phyloP scores from a whole-genome alignment of 2,329 filamentous ascomycete species.

The Sclerotinia glacialis region DNA sequence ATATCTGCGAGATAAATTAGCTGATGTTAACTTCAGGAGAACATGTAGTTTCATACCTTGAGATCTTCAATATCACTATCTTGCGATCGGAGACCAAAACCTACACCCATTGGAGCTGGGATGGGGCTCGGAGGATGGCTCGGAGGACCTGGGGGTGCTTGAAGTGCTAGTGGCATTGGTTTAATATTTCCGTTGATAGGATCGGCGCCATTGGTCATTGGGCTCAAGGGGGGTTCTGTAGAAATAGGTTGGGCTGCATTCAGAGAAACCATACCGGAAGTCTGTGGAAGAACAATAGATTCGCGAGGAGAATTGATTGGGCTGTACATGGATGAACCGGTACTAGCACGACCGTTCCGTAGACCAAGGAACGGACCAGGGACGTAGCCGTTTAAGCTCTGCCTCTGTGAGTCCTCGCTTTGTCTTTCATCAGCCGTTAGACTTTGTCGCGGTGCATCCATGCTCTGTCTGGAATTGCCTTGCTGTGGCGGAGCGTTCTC shows the following conservation, averaged over 20 bases:
- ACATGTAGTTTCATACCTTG: conserved; percentile 47
- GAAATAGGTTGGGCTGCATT: not conserved
- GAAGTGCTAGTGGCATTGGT: conserved; percentile 19
- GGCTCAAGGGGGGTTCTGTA: not conserved
- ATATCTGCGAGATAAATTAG: conserved; percentile 52
- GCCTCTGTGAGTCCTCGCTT: not conserved
- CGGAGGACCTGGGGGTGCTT: conserved; percentile 17
- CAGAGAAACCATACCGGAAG: not conserved
- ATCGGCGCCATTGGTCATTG: conserved; percentile 14
- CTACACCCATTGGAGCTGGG: conserved; percentile 39
- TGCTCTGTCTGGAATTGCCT: not conserved
- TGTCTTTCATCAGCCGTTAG: not conserved
- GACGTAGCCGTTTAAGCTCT: conserved; percentile 15
- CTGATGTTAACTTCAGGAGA: not conserved
- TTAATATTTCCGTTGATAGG: conserved; percentile 37
- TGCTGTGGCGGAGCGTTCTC: not conserved
- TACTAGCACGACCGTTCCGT: conserved; percentile 56
- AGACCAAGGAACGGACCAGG: conserved; percentile 57
- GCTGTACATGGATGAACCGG: conserved; percentile 72
- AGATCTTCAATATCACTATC: conserved; percentile 57
- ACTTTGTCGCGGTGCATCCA: conserved; percentile 3
- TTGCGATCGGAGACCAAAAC: conserved; percentile 43
- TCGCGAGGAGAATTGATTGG: conserved; percentile 66
- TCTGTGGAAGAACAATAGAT: conserved; percentile 40
- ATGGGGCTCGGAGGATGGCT: conserved; percentile 17